Base-by-base conservation (phyloP, 2,329 filamentous ascomycete genomes). In the Zymoseptoria passerinii region DNA sequence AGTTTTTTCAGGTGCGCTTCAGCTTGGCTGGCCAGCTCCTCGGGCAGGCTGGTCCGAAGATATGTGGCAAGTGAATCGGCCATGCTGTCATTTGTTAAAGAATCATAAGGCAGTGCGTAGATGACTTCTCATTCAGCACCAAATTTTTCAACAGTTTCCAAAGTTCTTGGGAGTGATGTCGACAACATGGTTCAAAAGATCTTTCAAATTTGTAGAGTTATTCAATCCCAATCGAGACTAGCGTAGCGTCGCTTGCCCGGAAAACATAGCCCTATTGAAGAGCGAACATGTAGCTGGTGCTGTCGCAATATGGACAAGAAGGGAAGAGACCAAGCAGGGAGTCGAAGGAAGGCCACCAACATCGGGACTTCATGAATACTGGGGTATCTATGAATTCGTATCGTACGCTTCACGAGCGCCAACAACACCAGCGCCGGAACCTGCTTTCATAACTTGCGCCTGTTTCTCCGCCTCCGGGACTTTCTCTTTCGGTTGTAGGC, bases 11-110 rank as follows among this genome's bases (percentile, higher is more conserved):
- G 63, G 10, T 72, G 67, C 28, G 72, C 66, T 55, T 71, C 67
- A 3, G 77, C 66, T 9, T 73, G 67, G 8, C 64, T 64, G 9
- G 70, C 72, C 1, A 78, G 66, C 58, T 79, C 77, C 8, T 73
- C 70, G 0, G 77, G 76, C 51, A 79, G 65, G 9, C 68, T 72
- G 27, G 65, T 67, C 40, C 75, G 71, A 20, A 79, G 70, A 63
- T 75, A 74, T n/a, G 54, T 58, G 9, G 78, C 52, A 7, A 79
- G 64, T 16, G 74, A 66, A 60, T 80, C 77, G 8, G 68, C 66
- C 76, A 78, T 78, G 4, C 63, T 67, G 35, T 13, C 13, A 13
- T 44, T 44, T 6, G 13, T 44, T 44, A 10, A 16, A 13, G n/a
- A 16, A 44, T 44, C 35, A 16, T 44, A 44, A 44, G 16, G 13